Evolutionary conservation across 345 rosid genomes (phyloP), one percentile per base, ranked within the genome.

Genomic region (Citrus inodora): DNA sequence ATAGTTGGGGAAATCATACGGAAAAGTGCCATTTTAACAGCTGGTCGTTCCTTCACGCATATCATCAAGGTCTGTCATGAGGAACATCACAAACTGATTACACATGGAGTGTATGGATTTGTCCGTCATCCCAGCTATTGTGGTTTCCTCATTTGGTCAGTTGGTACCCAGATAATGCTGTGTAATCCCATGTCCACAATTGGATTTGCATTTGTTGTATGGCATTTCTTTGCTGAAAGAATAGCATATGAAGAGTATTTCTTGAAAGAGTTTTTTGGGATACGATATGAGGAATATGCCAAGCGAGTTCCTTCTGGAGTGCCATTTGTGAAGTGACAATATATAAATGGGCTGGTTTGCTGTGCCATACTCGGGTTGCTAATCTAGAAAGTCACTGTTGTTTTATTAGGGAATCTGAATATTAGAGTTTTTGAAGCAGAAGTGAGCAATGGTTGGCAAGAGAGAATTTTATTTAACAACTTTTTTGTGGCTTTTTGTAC

Each of bases 91-190:
- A 80, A 58, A 77, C 86, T 91, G 73, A 82, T 91, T 70, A 91
- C 94, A 68, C 71, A 82, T 62, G 93, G 94, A 58, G 83, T 89
- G 32, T 90, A 89, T 79, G 73, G 82, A 17, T 72, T 85, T 25
- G 78, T 90, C 65, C 92, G 94, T 60, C 90, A 90, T 86, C 94
- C 97, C 2, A 83, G 94, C 74, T 93, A 93, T 68, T 85, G 82
- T 0, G 94, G 95, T 78, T 93, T 93, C 84, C 83, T 91, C 27
- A 67, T 92, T 32, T 92, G 95, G 95, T 85, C 95, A 37, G 91
- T 88, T 3, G 94, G 93, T 46, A 89, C 94, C 30, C 95, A 91
- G 80, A 85, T 93, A 73, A 91, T 91, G 97, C 78, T 92, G 58
- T 91, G 93, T 74, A 92, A 92, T 76, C 95, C 95, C 24, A 1